Evolutionary conservation across 2,329 filamentous ascomycete species (phyloP), one percentile per base, ranked within the genome.

Genomic region (Davidsoniella eucalypti): DNA sequence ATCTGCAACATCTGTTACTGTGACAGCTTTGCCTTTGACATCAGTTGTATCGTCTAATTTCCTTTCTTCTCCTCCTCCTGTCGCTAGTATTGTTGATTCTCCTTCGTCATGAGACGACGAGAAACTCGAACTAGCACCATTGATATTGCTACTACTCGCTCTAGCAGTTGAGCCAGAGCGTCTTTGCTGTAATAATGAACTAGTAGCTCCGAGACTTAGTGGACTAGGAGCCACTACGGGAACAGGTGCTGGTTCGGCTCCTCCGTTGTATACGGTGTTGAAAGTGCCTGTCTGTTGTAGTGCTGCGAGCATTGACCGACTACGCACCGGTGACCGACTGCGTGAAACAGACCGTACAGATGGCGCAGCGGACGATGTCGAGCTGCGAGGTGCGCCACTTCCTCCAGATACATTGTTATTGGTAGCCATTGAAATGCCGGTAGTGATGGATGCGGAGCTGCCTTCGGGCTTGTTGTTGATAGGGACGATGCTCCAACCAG

Each of bases 401-500:
- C 29, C 29, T 5, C 29, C 29, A 9, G 8, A 9, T 4, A 33
- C 29, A 33, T 33, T 33, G 12, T 33, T 33, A 25, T 23, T 10
- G 26, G 44, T 12, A n/a, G 33, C 29, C 18, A 54, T 47, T 58
- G 58, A 8, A 58, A 55, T 10, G 49, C 21, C 25, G 55, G 48
- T 18, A 18, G 18, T 38, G 58, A 56, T 54, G 57, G 29, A 14
- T 46, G 58, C 16, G 43, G 61, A 58, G n/a, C 63, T 66, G 47
- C 74, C 70, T 7, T 75, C 56, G 21, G 75, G 69, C 55, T 80
- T 72, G 14, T 33, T 42, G 10, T 47, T 47, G 18, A 83, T 65
- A 21, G 79, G 78, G 43, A 82, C 64, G 38, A 83, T 62, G 18
- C 75, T 74, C 79, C 79, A 83, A 4, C 79, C 79, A 25, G 72